Conservation (phyloP, 1,284 basidiomycete genomes). For the Coniferiporia weirii region DNA sequence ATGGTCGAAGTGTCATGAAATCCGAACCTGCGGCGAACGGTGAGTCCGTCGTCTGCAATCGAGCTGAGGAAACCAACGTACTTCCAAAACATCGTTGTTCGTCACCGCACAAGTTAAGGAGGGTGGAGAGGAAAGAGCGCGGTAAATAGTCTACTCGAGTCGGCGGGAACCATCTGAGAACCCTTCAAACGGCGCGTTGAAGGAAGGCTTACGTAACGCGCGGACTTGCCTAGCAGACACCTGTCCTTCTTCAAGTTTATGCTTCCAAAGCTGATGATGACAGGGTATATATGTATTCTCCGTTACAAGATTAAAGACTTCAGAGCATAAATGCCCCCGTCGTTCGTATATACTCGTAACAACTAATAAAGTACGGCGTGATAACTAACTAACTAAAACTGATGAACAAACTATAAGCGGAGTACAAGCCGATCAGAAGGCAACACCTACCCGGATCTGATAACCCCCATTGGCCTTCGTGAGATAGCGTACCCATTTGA, state of each 20-base stretch:
- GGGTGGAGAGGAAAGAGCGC: neutral
- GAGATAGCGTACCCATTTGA: constrained; percentile 90
- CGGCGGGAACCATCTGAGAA: neutral
- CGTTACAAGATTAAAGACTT: neutral
- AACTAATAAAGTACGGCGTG: neutral
- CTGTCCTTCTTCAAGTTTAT: neutral
- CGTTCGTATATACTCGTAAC: neutral
- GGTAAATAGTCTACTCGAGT: neutral
- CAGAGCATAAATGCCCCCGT: neutral
- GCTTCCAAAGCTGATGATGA: neutral
- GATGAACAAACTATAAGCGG: neutral
- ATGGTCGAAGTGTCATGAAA: constrained; percentile 80
- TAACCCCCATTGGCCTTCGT: constrained; percentile 85
- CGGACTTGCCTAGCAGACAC: neutral
- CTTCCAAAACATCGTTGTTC: constrained; percentile 39
- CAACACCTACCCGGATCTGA: constrained; percentile 71
- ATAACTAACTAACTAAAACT: neutral
- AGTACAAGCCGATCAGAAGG: neutral
- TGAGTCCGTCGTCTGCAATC: neutral
- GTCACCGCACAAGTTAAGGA: neutral
- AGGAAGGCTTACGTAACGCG: neutral
- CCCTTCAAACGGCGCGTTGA: neutral
- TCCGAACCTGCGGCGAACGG: constrained; percentile 56
- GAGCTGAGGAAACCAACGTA: constrained; percentile 20
- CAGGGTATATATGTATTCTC: neutral